Percentiles rank a stretch among this genome's conserved stretches.
Conservation (phyloP, 208 protist genomes). For the Angomonas ambiguus region DNA sequence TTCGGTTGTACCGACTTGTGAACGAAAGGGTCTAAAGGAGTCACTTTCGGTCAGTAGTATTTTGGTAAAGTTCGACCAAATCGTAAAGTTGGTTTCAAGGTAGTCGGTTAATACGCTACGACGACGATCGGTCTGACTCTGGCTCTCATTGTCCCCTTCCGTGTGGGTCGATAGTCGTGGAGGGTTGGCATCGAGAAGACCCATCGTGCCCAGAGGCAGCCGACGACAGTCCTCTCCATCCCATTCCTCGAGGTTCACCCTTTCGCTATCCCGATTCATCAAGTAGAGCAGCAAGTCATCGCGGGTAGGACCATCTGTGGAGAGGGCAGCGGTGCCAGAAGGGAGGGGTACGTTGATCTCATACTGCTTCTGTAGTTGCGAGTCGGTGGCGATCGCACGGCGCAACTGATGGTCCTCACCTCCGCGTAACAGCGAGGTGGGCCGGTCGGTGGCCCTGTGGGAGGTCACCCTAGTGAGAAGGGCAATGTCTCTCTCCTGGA, state of each 20-base stretch:
- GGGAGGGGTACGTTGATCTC: neutral
- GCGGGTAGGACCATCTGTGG: too few species aligned
- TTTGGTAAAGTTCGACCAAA: neutral
- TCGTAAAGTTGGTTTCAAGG: neutral
- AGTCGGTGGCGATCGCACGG: neutral
- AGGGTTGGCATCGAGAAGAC: neutral
- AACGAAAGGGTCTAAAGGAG: neutral
- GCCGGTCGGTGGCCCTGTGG: neutral
- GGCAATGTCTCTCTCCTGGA: neutral
- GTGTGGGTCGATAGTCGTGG: too few species aligned
- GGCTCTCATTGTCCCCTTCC: too few species aligned
- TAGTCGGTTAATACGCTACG: too few species aligned
- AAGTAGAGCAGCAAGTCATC: neutral
- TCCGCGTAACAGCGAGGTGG: neutral
- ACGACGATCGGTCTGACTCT: too few species aligned
- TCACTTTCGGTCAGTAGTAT: neutral
- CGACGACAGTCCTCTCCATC: neutral
- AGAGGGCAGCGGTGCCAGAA: neutral
- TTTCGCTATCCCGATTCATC: neutral
- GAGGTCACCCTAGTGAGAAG: neutral
- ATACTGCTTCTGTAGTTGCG: neutral
- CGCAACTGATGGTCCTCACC: neutral
- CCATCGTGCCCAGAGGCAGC: neutral
- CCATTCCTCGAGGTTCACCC: neutral
- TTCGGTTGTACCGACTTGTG: neutral